Base-by-base conservation (phyloP, 106 monocot genomes). In the Acanthochlamys bracteata region DNA sequence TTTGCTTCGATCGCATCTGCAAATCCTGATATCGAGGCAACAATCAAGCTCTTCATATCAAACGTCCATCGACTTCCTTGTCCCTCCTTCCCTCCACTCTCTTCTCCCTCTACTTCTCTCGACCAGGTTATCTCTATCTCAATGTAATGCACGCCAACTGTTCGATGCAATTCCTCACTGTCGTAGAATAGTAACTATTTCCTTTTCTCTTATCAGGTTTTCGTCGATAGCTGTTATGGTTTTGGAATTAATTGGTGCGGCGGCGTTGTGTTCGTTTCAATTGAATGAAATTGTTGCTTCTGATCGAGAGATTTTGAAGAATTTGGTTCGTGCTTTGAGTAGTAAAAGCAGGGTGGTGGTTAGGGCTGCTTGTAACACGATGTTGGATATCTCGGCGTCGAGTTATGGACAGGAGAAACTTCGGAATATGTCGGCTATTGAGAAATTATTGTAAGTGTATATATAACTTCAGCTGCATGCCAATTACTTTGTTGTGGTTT, bases 341-440 rank as follows among this genome's bases (percentile, higher is more conserved):
- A 75, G 65, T 42, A 19, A 19, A 39, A 73, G 40, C 53, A 33
- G 42, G 26, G 19, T 59, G 0, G 68, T 80, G 53, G 64, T 59
- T 9, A 22, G 33, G 57, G 74, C 82, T 3, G 91, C 73, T 4
- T 81, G 75, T n/a, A 55, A 83, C 67, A 76, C 84, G 53, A 14
- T 92, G 20, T 61, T 87, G 68, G 91, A 86, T 72, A 58, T 92
- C 0, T 83, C 83, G 4, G 70, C 67, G 10, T 78, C 86, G 60
- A 46, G 67, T 1, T 16, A 69, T 41, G 86, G 78, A 20, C 78
- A 83, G 62, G 78, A 79, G 11, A 60, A 58, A 20, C 65, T 92
- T 53, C 59, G 78, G 24, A 55, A 74, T 11, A 54, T 68, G 2
- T 45, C 13, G 12, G 74, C 71, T 9, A 41, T 84, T 0, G 75